Conservation (phyloP, 345 rosid genomes). For the Linum tenue region DNA sequence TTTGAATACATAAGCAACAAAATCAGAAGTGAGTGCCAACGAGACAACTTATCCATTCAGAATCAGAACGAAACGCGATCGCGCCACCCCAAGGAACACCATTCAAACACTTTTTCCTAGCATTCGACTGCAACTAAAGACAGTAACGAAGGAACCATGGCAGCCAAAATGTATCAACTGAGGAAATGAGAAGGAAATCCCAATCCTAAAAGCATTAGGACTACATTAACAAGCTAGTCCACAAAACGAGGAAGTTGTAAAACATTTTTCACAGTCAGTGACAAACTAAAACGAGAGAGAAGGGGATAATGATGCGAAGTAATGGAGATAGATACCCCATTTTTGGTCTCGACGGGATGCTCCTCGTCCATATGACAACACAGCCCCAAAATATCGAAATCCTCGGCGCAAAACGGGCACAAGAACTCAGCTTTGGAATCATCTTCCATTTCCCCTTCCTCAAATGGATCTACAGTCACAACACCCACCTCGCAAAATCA, state of each 20-base stretch:
- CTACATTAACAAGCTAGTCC: not conserved
- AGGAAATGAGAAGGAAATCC: too few species aligned
- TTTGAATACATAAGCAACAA: not conserved
- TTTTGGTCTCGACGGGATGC: slow-evolving; percentile 74
- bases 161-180: too few species aligned
- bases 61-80: too few species aligned
- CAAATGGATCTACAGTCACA: slow-evolving; percentile 38
- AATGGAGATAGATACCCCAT: slow-evolving; percentile 43
- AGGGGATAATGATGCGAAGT: not conserved
- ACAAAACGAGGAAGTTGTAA: too few species aligned
- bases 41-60: too few species aligned
- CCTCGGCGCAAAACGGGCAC: slow-evolving; percentile 79
- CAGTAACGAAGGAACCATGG: too few species aligned
- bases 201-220: not conserved
- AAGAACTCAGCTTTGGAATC: slow-evolving; percentile 53
- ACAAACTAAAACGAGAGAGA: not conserved
- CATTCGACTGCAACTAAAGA: too few species aligned
- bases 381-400: slow-evolving; percentile 76
- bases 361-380: slow-evolving; percentile 86
- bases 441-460: slow-evolving; percentile 51
- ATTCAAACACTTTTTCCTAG: not conserved
- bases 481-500: not conserved
- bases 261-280: not conserved
- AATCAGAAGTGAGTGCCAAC: too few species aligned
- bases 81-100: not conserved